Conservation (phyloP, 768 basidiomycete genomes). For the Mycena amicta region DNA sequence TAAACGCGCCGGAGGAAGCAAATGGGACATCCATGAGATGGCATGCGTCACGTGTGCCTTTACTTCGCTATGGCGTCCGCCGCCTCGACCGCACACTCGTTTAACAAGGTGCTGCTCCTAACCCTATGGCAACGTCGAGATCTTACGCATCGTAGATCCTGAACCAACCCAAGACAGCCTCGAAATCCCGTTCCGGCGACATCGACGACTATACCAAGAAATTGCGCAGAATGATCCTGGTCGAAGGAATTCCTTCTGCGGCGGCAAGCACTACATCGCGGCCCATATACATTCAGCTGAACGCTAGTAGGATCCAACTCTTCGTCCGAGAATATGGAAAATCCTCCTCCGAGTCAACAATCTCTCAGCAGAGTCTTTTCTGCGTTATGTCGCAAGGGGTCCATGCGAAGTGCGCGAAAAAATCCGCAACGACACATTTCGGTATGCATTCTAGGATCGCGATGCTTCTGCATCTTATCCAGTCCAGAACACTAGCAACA, state of each 20-base stretch:
- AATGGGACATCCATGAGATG: slow-evolving; percentile 72
- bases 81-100: slow-evolving; percentile 63
- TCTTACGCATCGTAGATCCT: slow-evolving; percentile 47
- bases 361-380: slow-evolving; percentile 72
- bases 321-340: slow-evolving; percentile 94
- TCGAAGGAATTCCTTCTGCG: slow-evolving; percentile 85
- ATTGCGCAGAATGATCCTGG: slow-evolving; percentile 82
- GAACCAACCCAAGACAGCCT: slow-evolving; percentile 64
- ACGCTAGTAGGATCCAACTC: slow-evolving; percentile 82
- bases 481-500: slow-evolving; percentile 82
- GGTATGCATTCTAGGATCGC: slow-evolving; percentile 47
- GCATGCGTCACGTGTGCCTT: slow-evolving; percentile 3
- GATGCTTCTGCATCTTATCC: slow-evolving; percentile 8
- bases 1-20: slow-evolving; percentile 75
- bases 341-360: slow-evolving; percentile 84
- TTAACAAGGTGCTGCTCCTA: slow-evolving; percentile 53
- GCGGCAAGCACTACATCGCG: slow-evolving; percentile 66
- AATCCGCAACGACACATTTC: slow-evolving; percentile 95
- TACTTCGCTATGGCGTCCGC: slow-evolving; percentile 29
- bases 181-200: slow-evolving; percentile 66
- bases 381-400: slow-evolving; percentile 78
- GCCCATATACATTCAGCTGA: too few species aligned
- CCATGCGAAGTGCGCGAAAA: slow-evolving; percentile 89
- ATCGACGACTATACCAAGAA: slow-evolving; percentile 82
- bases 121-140: background rate